Evolutionary conservation across 345 rosid genomes (phyloP).

Genomic region (Aethionema arabicum): DNA sequence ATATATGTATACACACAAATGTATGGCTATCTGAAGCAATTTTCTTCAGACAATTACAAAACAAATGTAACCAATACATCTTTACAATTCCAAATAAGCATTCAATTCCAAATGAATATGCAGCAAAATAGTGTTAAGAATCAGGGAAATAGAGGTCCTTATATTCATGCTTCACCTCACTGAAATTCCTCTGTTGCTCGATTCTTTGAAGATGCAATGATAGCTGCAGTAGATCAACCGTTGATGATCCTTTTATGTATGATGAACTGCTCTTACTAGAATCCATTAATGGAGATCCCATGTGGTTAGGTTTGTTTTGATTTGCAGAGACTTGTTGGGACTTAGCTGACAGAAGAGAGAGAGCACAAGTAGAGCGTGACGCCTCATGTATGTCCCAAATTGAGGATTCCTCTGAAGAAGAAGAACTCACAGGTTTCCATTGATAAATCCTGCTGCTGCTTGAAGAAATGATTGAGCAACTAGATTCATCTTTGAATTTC

Average conservation of each 20-base stretch:
- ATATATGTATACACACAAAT: too few relatives aligned
- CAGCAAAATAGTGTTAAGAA: constrained; percentile 21
- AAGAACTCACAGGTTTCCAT: constrained; percentile 22
- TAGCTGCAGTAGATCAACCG: constrained; percentile 65
- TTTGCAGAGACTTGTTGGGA: constrained; percentile 45
- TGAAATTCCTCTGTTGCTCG: constrained; percentile 61
- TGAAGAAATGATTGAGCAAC: constrained; percentile 36
- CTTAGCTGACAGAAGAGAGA: constrained; percentile 95
- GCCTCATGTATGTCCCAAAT: constrained; percentile 36
- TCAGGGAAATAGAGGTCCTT: constrained; percentile 44
- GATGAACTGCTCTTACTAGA: constrained; percentile 25
- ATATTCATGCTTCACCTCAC: constrained; percentile 52
- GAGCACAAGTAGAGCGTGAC: constrained; percentile 69
- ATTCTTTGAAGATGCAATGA: constrained; percentile 76
- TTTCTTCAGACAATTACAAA: constrained; percentile 21
- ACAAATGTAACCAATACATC: constrained; percentile 16
- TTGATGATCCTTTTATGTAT: constrained; percentile 41
- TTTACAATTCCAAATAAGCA: constrained; percentile 16
- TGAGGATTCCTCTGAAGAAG: constrained; percentile 39
- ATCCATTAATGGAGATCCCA: constrained; percentile 16
- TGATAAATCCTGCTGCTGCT: constrained; percentile 30
- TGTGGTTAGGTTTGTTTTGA: constrained; percentile 35
- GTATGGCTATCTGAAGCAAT: constrained; percentile 29
- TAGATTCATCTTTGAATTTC: constrained; percentile 53
- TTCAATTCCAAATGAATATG: constrained; percentile 1